Base-by-base conservation (phyloP, 169 alveolate genomes). In the Plasmodium yoelii region DNA sequence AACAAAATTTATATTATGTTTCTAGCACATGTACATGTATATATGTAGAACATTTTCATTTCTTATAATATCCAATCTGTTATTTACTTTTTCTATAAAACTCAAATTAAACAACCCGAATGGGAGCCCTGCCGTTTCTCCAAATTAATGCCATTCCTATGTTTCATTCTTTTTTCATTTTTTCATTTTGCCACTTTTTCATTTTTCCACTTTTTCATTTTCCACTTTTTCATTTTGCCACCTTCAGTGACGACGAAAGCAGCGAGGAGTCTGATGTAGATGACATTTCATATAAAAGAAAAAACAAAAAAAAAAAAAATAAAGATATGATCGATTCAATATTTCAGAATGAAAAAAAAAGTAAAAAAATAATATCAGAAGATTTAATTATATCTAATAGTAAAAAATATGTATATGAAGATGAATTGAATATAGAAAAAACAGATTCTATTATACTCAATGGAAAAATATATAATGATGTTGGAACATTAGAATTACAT, bases 401-500 rank as follows among this genome's bases (percentile, higher is more conserved):
- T 39, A 60, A 75, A 26, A 75, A 75, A 26, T 75, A 75, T 55
- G 8, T 75, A n/a, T 75, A 61, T 59, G 90, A 80, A 39, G 90
- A 80, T 80, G 90, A 80, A 46, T 26, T 80, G 15, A 51, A 42
- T 55, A 65, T 80, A 10, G 73, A 67, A 39, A 39, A 64, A 19
- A 47, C n/a, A 15, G 90, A 80, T 53, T 53, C 82, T 15, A 28
- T 80, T 53, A 46, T 69, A n/a, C 5, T 80, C 3, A 67, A 68
- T 34, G 90, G 90, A 2, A 64, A 67, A 53, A 80, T 80, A 80
- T 80, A 67, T 46, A 68, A 59, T 28, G 90, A 80, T 47, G 39
- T 67, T n/a, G 90, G 90, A 1, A 80, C 90, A 9, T 49, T 80
- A 28, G 90, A 80, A 67, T 19, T 67, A 28, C 90, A 80, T 46